Conservation (phyloP, 2,329 filamentous ascomycete species). For the Coccinonectria pachysandricola region DNA sequence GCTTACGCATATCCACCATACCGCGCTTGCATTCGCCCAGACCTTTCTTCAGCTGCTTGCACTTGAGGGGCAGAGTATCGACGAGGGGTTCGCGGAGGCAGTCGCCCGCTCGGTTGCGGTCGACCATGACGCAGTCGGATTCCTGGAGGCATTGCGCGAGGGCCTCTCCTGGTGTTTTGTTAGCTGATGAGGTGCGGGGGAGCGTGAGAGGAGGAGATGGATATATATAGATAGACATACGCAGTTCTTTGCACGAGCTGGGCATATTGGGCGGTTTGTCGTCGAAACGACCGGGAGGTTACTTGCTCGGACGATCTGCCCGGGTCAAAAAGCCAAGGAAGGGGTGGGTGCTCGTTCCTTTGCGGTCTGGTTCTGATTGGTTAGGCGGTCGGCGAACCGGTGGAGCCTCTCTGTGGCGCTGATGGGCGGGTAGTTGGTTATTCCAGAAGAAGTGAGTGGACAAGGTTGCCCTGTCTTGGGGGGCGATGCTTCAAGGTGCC, state of each 20-base stretch:
- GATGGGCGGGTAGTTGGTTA: too few species aligned
- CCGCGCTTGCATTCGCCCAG: conserved; percentile 94
- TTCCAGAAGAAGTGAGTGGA: too few species aligned
- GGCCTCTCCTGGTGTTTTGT: conserved; percentile 57
- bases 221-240: conserved; percentile 57
- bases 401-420: too few species aligned
- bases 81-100: conserved; percentile 77
- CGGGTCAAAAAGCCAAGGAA: conserved; percentile 10
- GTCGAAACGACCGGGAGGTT: conserved; percentile 8
- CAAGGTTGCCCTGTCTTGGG: too few species aligned
- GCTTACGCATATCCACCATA: conserved; percentile 97
- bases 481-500: too few species aligned
- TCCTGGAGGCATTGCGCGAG: conserved; percentile 91
- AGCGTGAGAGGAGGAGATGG: conserved; percentile 1
- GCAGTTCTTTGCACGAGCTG: conserved; percentile 91
- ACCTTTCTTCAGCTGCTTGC: conserved; percentile 85
- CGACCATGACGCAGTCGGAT: conserved; percentile 90
- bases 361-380: conserved; percentile 21
- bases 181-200: conserved; percentile 1
- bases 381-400: neutral
- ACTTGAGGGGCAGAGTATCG: conserved; percentile 74
- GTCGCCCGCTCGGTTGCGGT: conserved; percentile 77
- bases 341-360: conserved; percentile 6
- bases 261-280: conserved; percentile 53
- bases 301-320: conserved; percentile 12